Percentiles rank a stretch among this genome's conserved stretches.
Evolutionary conservation across 2,329 filamentous ascomycete species (phyloP).

Genomic region (Colletotrichum sidae): DNA sequence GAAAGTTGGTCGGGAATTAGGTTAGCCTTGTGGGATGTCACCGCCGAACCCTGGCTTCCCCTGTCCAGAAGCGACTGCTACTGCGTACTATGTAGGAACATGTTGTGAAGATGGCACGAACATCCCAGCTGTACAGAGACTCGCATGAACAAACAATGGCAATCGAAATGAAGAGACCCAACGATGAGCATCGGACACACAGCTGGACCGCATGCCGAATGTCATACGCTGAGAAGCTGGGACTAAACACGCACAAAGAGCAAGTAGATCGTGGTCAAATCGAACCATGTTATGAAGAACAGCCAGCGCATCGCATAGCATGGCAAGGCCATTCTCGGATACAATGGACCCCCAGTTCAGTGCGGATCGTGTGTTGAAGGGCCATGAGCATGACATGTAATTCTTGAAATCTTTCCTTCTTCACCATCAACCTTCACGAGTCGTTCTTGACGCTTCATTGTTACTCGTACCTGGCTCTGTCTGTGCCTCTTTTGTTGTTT

Average conservation of each 20-base stretch:
- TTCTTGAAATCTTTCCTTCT: no score
- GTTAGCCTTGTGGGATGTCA: slow-evolving; percentile 5
- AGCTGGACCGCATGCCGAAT: no score
- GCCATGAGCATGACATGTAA: no score
- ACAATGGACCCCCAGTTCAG: no score
- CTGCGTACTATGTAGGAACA: background rate
- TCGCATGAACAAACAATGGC: slow-evolving; percentile 37
- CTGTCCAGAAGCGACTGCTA: background rate
- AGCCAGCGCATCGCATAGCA: background rate
- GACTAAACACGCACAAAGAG: no score
- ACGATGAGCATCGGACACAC: background rate
- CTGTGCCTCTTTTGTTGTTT: slow-evolving; percentile 11
- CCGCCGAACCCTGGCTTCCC: background rate
- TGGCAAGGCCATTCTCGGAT: no score
- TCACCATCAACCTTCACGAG: no score
- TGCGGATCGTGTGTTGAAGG: no score
- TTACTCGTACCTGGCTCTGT: no score
- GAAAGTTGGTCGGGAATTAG: background rate
- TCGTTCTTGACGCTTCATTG: no score
- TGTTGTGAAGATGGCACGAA: slow-evolving; percentile 6
- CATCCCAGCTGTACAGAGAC: slow-evolving; percentile 17
- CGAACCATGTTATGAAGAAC: background rate
- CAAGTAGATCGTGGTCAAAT: no score
- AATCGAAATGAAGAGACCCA: slow-evolving; percentile 29
- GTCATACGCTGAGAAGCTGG: no score